Base-by-base conservation (phyloP, 371 early-diverging fungal species). In the Capillidium rhysosporum region DNA sequence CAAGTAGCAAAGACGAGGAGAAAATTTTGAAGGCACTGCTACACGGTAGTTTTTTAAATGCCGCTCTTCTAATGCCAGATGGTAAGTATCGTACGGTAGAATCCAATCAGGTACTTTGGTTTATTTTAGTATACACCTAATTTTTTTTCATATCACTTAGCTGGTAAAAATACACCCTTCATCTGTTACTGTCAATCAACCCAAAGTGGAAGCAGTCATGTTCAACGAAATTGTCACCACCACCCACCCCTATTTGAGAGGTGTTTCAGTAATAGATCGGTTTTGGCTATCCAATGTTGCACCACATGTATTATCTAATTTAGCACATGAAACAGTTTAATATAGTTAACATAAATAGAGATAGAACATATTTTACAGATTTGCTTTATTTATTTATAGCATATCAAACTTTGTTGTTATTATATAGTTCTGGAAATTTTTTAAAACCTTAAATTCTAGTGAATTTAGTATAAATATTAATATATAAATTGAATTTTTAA, bases 181-280 rank as follows among this genome's bases (percentile, higher is more conserved):
- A 92, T 29, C 77, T 80, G 0, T 86, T 86, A 23, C 75, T 82
- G 30, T 69, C 92, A 67, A 89, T 87, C 70, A 76, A 76, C 20
- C 80, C 75, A 66, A 80, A 77, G 68, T 70, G 0, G 80, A 83
- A 51, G 81, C 83, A 8, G 73, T 97, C 34, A 68, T 97, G 60
- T 97, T 90, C 67, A 87, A 92, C 60, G 95, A 97, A 66, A 72
- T 89, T 44, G 92, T 90, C 2, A 83, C 84, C 47, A 95, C 96
- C 0, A 81, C 87, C 16, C 78, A 80, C 46, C 80, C 86, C 55
- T 92, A 92, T 65, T 79, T 90, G 47, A 74, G 91, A 21, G 77
- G 82, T 29, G 86, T 89, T 0, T 85, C 88, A 23, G 76, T 79
- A 1, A 79, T 89, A 1, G 82, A 91, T 54, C 75, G 82, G 28